Percentiles rank a stretch among this genome's conserved stretches.
These are phyloP conservation scores for Mycena leptocephala DNA, from an alignment of 768 basidiomycete genomes.

Conservation along the genomic window DNA sequence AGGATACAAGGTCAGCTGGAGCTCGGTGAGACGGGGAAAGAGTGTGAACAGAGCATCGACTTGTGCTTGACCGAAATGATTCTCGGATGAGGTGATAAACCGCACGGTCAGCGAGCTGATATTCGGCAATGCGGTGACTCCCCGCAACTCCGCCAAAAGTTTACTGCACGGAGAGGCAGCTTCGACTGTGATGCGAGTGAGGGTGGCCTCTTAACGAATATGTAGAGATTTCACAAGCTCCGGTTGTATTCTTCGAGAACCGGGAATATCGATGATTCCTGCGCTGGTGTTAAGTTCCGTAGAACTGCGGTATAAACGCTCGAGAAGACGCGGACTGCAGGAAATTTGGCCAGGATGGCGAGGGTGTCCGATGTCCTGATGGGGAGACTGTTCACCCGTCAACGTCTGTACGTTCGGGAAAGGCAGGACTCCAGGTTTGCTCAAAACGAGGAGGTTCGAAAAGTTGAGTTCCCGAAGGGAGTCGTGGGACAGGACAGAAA, in stretches of 20 bases:
- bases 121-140: too few species aligned
- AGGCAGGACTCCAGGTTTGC: not conserved
- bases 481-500: not conserved
- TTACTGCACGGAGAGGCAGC: too few species aligned
- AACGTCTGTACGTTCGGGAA: not conserved
- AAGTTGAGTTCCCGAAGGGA: not conserved
- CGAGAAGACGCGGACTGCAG: not conserved
- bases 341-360: not conserved
- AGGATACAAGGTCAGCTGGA: too few species aligned
- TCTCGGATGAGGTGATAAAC: too few species aligned
- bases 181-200: too few species aligned
- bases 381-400: not conserved
- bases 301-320: not conserved
- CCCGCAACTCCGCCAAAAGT: too few species aligned
- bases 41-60: too few species aligned
- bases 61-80: too few species aligned
- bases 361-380: not conserved
- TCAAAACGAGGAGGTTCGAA: not conserved
- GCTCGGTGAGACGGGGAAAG: too few species aligned
- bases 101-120: too few species aligned
- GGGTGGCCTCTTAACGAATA: not conserved
- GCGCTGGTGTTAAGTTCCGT: too few species aligned
- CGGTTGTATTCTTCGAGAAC: not conserved
- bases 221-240: not conserved
- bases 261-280: too few species aligned